Evolutionary conservation across 306 rosid genomes (phyloP).

Genomic region (Rosa lucieae): DNA sequence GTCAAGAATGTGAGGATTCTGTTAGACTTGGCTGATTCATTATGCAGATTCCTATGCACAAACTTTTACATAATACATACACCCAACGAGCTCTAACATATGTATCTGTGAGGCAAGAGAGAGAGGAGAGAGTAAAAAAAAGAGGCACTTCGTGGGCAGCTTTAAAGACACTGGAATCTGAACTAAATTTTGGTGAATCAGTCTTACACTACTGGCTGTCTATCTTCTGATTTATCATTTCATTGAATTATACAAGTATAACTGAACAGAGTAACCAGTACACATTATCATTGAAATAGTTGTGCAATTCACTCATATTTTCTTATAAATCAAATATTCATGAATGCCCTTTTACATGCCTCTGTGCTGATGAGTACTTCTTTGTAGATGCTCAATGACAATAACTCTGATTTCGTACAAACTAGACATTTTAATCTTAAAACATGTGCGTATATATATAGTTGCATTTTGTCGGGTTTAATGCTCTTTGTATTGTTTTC

Average conservation of each 20-base stretch:
- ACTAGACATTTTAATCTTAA: background rate
- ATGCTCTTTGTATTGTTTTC: background rate
- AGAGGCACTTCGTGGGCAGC: background rate
- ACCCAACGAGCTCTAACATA: background rate
- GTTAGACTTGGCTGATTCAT: background rate
- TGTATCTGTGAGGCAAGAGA: background rate
- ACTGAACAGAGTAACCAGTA: background rate
- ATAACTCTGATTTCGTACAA: background rate
- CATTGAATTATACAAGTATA: background rate
- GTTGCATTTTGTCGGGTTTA: background rate
- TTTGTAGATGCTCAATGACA: too few species aligned
- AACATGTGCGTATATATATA: background rate
- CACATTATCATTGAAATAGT: background rate
- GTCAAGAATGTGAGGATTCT: background rate
- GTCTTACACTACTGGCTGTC: background rate
- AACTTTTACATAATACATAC: background rate
- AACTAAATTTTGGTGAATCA: background rate
- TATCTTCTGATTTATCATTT: background rate
- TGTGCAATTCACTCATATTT: background rate
- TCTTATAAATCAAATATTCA: too few species aligned
- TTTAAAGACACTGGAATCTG: background rate
- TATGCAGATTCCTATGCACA: background rate
- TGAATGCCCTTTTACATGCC: background rate
- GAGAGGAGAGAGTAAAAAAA: background rate
- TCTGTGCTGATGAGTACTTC: too few species aligned